Percentiles rank a stretch among this genome's conserved stretches.
Evolutionary conservation across 2,329 filamentous ascomycete species (phyloP).

Genomic region (Arthroderma sp.): DNA sequence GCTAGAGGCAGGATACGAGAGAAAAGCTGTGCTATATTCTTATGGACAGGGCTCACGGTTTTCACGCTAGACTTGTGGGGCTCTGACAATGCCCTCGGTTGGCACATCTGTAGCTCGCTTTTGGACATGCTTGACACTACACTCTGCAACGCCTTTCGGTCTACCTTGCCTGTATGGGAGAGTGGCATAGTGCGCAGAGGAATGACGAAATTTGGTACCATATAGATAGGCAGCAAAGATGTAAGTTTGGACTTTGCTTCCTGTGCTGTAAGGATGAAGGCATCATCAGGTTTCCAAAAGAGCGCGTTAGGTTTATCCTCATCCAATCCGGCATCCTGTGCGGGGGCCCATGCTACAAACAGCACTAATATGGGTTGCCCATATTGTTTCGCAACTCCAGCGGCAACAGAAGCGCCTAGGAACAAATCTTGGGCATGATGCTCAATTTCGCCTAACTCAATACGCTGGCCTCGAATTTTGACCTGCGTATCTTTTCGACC

Average conservation of each 20-base stretch:
- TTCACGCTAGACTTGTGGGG: background rate
- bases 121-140: constrained; percentile 12
- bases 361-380: constrained; percentile 1
- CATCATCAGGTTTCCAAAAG: background rate
- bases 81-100: background rate
- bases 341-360: constrained; percentile 7
- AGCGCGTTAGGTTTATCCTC: background rate
- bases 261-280: background rate
- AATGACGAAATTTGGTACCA: constrained; percentile 20
- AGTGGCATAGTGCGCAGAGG: constrained; percentile 10
- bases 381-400: constrained; percentile 2
- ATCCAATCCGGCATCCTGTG: background rate
- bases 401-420: background rate
- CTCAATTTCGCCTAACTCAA: constrained; percentile 8
- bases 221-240: constrained; percentile 4
- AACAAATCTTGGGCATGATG: constrained; percentile 3
- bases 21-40: constrained; percentile 20
- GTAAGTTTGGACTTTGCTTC: background rate
- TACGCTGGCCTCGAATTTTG: constrained; percentile 4
- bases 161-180: constrained; percentile 6
- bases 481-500: constrained; percentile 5
- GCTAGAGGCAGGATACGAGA: constrained; percentile 21
- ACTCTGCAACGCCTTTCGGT: constrained; percentile 15
- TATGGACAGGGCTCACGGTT: background rate
- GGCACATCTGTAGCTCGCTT: constrained; percentile 1